Base-by-base conservation (phyloP, 768 basidiomycete species). In the Termitomyces eurrhizus region DNA sequence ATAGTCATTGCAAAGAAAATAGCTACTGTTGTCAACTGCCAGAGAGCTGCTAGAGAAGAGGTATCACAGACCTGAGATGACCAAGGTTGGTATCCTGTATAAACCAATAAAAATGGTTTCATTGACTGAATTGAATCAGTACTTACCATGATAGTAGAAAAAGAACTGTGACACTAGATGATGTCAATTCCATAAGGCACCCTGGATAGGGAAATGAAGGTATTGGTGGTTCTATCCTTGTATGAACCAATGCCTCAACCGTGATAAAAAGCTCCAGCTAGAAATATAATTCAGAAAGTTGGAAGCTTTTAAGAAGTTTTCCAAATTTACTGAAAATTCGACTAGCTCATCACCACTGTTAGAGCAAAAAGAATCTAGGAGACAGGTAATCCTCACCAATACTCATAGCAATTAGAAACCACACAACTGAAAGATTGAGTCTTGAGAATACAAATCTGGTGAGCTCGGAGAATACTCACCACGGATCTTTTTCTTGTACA, bases 1-100 rank as follows among this genome's bases (percentile, higher is more conserved):
- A 52, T 36, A 6, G 60, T 61, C 60, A 61, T 61, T 21, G 7
- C 49, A 49, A 61, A 61, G 32, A 61, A 61, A 26, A 61, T 29
- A 6, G 56, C 60, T 61, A 56, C 29, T 33, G 24, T 32, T 4
- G 21, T 60, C 21, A 16, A 13, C 35, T 24, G 32, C 33, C 21
- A 21, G 21, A 21, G 21, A 21, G 21, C 21, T 26, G 29, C 48
- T 16, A 9, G 6, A 14, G 26, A 50, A 16, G 14, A 42, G 24
- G 13, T 51, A 57, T 36, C 11, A 21, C 57, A 29, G 42, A 9
- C 57, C 39, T 39, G 57, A 57, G 26, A 51, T 16, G 9, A 49
- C 21, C 2, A 57, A 42, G 37, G 48, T 51, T 42, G 57, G 57
- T 14, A 57, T 50, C 57, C 57, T 57, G 13, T 39, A n/a, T 24